Percentiles rank a stretch among this genome's conserved stretches.
Evolutionary conservation across 2,329 filamentous ascomycete genomes (phyloP).

Genomic region (Xylaria sp.): DNA sequence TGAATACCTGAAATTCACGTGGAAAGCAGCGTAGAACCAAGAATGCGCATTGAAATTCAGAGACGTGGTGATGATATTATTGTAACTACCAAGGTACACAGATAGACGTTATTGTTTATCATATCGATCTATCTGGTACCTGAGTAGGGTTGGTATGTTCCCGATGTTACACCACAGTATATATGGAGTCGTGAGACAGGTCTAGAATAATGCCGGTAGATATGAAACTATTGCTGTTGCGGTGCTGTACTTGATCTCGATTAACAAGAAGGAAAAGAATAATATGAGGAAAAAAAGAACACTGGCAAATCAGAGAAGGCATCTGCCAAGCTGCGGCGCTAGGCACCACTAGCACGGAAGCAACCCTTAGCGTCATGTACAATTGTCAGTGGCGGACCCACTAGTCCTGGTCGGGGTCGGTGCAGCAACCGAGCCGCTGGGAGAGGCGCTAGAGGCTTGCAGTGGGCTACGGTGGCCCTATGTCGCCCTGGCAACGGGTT

Average conservation of each 20-base stretch:
- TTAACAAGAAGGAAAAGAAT: slow-evolving; percentile 2
- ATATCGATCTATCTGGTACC: no score
- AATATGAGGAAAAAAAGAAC: not conserved
- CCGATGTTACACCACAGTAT: not conserved
- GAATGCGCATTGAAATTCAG: no score
- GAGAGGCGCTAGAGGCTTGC: slow-evolving; percentile 12
- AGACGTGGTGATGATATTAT: no score
- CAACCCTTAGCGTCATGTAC: slow-evolving; percentile 36
- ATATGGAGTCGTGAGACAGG: not conserved
- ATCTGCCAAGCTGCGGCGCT: slow-evolving; percentile 26
- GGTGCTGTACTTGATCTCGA: not conserved
- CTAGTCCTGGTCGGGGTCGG: slow-evolving; percentile 24
- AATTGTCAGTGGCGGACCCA: slow-evolving; percentile 29
- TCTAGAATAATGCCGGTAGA: not conserved
- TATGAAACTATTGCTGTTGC: not conserved
- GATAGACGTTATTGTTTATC: no score
- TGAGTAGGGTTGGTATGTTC: not conserved
- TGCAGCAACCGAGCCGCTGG: slow-evolving; percentile 28
- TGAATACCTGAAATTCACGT: not conserved
- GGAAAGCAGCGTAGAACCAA: no score
- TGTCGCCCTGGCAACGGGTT: slow-evolving; percentile 37
- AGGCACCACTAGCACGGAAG: slow-evolving; percentile 19
- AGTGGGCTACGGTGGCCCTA: not conserved
- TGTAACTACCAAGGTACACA: no score
- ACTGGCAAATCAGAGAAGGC: slow-evolving; percentile 4